These are phyloP conservation scores for Hygrophila difformis DNA, from an alignment of 257 asterid genomes.

Conservation along the genomic window DNA sequence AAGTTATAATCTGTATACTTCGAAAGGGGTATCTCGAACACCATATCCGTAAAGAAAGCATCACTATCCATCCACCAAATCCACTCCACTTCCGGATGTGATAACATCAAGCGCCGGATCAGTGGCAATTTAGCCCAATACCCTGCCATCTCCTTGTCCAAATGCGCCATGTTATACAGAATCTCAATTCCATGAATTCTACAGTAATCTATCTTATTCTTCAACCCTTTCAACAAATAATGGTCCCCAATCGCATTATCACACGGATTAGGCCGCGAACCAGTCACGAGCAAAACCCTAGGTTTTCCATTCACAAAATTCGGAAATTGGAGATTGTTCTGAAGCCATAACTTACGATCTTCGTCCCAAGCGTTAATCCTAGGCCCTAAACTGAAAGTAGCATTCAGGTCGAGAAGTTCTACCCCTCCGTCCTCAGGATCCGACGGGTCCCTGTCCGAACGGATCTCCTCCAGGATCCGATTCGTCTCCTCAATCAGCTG, in stretches of 20 bases:
- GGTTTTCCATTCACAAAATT: slow-evolving; percentile 53
- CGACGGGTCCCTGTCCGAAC: slow-evolving; percentile 52
- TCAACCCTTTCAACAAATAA: slow-evolving; percentile 57
- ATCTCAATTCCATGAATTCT: no score
- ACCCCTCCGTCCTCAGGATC: slow-evolving; percentile 35
- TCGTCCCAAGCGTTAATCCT: slow-evolving; percentile 55
- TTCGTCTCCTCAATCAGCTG: slow-evolving; percentile 51
- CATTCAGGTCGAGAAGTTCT: slow-evolving; percentile 26
- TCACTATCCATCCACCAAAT: no score
- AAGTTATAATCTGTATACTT: slow-evolving; percentile 57
- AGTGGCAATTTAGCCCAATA: slow-evolving; percentile 82
- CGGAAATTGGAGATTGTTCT: slow-evolving; percentile 57
- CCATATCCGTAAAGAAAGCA: slow-evolving; percentile 86
- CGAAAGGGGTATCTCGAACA: slow-evolving; percentile 50
- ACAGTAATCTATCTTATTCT: slow-evolving; percentile 92
- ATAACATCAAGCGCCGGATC: slow-evolving; percentile 70
- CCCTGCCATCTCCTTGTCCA: no score
- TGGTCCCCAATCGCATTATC: slow-evolving; percentile 90
- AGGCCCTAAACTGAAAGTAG: slow-evolving; percentile 58
- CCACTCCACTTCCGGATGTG: no score
- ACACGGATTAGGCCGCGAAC: slow-evolving; percentile 75
- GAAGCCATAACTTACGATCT: slow-evolving; percentile 61
- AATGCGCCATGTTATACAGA: slow-evolving; percentile 84
- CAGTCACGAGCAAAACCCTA: slow-evolving; percentile 67
- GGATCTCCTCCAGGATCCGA: slow-evolving; percentile 70